Evolutionary conservation across 345 rosid species (phyloP).

Genomic region (Eucalyptus viminalis): DNA sequence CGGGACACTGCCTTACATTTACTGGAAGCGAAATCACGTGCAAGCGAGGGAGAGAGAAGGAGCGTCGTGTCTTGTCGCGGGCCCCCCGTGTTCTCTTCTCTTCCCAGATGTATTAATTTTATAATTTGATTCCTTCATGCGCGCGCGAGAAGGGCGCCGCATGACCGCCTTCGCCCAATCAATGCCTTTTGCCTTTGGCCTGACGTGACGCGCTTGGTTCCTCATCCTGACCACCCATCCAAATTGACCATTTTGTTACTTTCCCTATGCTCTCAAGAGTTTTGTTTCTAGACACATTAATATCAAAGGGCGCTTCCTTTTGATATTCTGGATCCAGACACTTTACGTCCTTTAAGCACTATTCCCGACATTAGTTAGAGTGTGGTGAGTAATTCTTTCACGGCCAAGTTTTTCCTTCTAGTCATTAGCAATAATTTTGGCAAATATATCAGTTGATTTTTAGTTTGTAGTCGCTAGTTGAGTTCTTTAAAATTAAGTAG

Average conservation of each 20-base stretch:
- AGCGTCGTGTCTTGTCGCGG: background rate
- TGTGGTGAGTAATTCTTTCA: no score
- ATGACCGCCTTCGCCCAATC: background rate
- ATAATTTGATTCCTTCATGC: background rate
- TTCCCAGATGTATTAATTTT: background rate
- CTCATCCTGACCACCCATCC: background rate
- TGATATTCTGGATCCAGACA: background rate
- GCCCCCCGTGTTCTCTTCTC: background rate
- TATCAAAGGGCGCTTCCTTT: background rate
- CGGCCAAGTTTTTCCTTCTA: no score
- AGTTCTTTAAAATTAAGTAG: background rate
- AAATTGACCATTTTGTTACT: background rate
- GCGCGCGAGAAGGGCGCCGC: background rate
- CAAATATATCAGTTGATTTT: no score
- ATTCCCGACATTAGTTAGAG: no score
- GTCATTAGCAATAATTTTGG: no score
- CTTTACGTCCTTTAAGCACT: no score
- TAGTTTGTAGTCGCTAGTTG: background rate
- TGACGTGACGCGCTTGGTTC: background rate
- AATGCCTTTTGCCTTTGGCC: background rate
- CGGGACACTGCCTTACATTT: background rate
- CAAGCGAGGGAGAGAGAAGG: background rate
- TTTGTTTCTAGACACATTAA: background rate
- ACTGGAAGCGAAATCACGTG: background rate
- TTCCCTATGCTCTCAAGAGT: rapidly evolving